These are phyloP conservation scores for Ajuga reptans DNA, from an alignment of 305 asterid genomes.

Conservation along the genomic window DNA sequence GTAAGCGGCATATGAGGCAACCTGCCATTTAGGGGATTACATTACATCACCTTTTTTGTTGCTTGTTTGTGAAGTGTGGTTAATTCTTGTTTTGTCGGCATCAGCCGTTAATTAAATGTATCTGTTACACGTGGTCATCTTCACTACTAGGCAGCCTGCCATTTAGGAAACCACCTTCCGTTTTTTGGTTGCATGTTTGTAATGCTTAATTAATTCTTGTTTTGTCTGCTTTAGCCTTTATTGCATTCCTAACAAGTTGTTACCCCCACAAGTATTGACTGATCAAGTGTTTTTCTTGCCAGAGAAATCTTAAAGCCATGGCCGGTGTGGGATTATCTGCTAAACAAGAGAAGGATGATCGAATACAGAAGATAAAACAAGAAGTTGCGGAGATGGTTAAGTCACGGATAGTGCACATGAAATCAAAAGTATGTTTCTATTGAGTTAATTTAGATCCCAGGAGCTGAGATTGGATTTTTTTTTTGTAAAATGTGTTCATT, in stretches of 20 bases:
- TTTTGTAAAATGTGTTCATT: neutral
- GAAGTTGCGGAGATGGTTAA: conserved; percentile 47
- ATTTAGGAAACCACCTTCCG: conserved; percentile 1
- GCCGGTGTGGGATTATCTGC: conserved; percentile 38
- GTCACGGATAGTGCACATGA: conserved; percentile 26
- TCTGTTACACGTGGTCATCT: neutral
- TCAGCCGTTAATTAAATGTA: neutral
- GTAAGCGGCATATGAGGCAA: neutral
- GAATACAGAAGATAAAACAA: conserved; percentile 38
- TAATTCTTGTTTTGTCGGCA: neutral
- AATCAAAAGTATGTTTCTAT: conserved; percentile 34
- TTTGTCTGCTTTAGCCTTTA: neutral
- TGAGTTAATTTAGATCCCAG: conserved; percentile 1
- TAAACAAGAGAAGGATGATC: conserved; percentile 44
- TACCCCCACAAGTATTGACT: conserved; percentile 1
- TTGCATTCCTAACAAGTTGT: neutral
- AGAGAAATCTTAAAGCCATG: conserved; percentile 47
- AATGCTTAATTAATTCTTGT: neutral
- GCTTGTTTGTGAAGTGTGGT: neutral
- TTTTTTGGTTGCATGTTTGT: neutral
- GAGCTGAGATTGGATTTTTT: conserved; percentile 3
- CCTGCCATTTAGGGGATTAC: neutral
- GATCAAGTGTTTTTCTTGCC: conserved; percentile 1
- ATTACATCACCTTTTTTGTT: neutral
- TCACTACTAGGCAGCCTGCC: neutral